Conservation (phyloP, 345 rosid genomes). For the Trapa bicornis region DNA sequence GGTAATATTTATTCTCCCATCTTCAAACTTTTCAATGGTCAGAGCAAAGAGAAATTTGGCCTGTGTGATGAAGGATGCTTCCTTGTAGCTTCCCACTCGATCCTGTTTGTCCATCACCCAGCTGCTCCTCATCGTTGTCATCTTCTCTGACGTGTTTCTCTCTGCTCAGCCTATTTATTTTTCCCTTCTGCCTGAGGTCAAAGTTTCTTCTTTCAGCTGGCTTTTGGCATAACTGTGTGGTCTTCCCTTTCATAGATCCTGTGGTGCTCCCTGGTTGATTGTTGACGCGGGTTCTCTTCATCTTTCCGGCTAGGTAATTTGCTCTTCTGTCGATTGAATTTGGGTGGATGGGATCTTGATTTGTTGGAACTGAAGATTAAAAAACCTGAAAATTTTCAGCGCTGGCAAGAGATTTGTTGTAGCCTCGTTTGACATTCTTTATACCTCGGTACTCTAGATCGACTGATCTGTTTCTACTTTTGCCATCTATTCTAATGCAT, state of each 20-base stretch:
- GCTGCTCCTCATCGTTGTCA: not conserved
- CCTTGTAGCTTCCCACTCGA: not conserved
- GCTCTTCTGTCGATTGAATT: not conserved
- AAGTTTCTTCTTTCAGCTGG: not conserved
- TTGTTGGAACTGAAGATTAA: not conserved
- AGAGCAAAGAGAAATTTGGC: not conserved
- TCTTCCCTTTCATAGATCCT: not conserved
- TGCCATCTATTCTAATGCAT: not conserved
- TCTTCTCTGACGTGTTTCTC: not conserved
- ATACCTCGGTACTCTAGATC: not conserved
- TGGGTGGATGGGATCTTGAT: not conserved
- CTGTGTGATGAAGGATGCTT: not conserved
- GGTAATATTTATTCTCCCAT: not conserved
- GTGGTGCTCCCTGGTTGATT: not conserved
- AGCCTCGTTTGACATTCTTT: too few species aligned
- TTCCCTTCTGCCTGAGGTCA: too few species aligned
- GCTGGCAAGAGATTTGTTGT: too few species aligned
- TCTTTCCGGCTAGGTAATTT: not conserved
- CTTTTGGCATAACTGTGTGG: not conserved
- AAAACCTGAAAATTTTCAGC: not conserved
- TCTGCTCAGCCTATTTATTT: not conserved
- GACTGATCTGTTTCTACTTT: not conserved
- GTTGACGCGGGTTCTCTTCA: not conserved
- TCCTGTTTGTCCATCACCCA: not conserved
- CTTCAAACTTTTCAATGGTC: not conserved